Evolutionary conservation across 139 green algal genomes (phyloP).

Genomic region (Asterochloris erici): DNA sequence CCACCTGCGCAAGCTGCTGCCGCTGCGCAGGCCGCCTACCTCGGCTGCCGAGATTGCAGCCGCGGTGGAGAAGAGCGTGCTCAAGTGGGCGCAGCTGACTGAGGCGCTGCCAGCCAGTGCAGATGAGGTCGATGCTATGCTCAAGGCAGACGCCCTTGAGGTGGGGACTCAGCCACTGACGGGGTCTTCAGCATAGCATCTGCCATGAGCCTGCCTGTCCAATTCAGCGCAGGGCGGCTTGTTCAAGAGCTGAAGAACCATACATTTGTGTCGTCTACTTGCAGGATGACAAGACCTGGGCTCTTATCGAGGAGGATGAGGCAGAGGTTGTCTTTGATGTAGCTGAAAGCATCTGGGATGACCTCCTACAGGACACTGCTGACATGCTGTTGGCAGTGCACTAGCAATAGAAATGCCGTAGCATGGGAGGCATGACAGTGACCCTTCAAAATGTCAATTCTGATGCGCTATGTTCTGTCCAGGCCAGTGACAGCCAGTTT

Average conservation of each 20-base stretch:
- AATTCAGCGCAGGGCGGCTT: neutral
- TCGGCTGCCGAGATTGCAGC: neutral
- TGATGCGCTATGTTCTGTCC: too few species aligned
- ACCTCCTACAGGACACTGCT: constrained; percentile 13
- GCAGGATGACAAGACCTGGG: constrained; percentile 12
- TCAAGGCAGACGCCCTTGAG: neutral
- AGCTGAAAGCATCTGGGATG: constrained; percentile 7
- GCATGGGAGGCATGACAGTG: too few species aligned
- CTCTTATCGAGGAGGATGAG: constrained; percentile 1
- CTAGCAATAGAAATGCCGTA: too few species aligned
- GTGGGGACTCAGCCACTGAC: neutral
- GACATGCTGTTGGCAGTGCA: too few species aligned
- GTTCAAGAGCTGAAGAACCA: neutral
- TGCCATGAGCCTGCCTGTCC: neutral
- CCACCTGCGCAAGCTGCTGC: constrained; percentile 5
- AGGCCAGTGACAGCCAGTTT: too few species aligned
- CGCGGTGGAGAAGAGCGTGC: constrained; percentile 5
- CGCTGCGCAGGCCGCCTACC: neutral
- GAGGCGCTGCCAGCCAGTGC: neutral
- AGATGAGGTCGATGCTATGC: constrained; percentile 2
- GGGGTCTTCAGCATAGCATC: neutral
- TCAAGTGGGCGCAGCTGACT: neutral
- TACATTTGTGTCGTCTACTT: neutral
- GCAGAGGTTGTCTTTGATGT: constrained; percentile 14
- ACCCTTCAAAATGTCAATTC: too few species aligned